Evolutionary conservation across 768 basidiomycete species (phyloP).

Genomic region (Galerina marginata): DNA sequence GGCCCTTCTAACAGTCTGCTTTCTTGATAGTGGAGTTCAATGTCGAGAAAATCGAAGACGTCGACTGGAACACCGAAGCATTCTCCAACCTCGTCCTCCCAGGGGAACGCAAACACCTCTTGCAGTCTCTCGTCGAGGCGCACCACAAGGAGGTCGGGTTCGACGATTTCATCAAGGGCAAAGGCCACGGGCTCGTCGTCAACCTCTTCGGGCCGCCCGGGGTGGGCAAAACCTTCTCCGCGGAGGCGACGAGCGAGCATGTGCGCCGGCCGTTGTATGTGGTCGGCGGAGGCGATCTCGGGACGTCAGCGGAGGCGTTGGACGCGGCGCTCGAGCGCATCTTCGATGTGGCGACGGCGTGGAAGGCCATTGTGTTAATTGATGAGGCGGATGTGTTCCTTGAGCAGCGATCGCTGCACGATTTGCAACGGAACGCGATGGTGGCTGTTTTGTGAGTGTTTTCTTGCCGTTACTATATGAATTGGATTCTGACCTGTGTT

Average conservation of each 20-base stretch:
- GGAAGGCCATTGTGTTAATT: constrained; percentile 64
- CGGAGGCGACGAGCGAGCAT: constrained; percentile 63
- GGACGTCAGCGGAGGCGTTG: constrained; percentile 48
- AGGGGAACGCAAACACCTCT: constrained; percentile 52
- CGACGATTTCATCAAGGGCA: constrained; percentile 68
- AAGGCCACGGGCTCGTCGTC: constrained; percentile 65
- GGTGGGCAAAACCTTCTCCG: constrained; percentile 61
- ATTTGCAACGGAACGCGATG: constrained; percentile 72
- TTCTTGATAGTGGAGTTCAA: constrained; percentile 58
- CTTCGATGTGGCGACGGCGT: constrained; percentile 58
- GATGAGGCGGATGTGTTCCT: constrained; percentile 77
- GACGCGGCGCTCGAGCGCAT: constrained; percentile 51
- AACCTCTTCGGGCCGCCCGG: constrained; percentile 64
- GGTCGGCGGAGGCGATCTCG: constrained; percentile 59
- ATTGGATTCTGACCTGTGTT: constrained; percentile 14
- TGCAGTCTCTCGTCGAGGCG: constrained; percentile 60
- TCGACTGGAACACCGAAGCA: constrained; percentile 62
- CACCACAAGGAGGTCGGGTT: constrained; percentile 59
- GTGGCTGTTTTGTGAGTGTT: constrained; percentile 64
- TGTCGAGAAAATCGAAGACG: constrained; percentile 54
- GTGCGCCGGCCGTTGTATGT: constrained; percentile 57
- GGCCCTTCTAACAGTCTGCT: background rate
- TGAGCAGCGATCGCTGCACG: constrained; percentile 67
- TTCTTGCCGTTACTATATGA: background rate
- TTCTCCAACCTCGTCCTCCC: constrained; percentile 66